Conservation (phyloP, 306 rosid species). For the Gastrolobium villosum region DNA sequence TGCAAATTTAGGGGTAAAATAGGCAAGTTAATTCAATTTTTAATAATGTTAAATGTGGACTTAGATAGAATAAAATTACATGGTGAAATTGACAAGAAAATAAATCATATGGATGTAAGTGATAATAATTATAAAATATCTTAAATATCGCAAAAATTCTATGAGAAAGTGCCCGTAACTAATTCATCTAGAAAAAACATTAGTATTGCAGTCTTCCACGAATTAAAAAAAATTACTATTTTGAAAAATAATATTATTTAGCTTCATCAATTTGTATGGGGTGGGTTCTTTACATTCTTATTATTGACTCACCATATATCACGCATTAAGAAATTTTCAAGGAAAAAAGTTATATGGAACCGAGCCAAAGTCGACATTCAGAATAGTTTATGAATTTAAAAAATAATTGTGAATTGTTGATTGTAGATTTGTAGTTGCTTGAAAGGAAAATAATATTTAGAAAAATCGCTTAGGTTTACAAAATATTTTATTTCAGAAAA, state of each 20-base stretch:
- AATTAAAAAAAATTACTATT: too few relatives aligned
- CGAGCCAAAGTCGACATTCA: neutral
- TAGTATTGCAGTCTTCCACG: too few relatives aligned
- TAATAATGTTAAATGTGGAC: too few relatives aligned
- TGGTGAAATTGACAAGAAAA: too few relatives aligned
- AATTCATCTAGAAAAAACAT: too few relatives aligned
- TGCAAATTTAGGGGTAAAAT: neutral
- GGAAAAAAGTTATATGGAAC: neutral
- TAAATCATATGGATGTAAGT: too few relatives aligned
- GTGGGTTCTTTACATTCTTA: neutral
- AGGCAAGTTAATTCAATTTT: too few relatives aligned
- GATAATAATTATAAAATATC: too few relatives aligned
- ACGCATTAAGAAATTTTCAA: neutral
- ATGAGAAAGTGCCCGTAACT: too few relatives aligned
- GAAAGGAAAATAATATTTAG: neutral
- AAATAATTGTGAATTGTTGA: neutral
- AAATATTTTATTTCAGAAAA: neutral
- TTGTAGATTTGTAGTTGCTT: neutral
- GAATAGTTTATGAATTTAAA: neutral
- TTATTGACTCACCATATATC: neutral
- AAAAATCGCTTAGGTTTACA: neutral
- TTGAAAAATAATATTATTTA: neutral
- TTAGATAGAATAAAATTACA: too few relatives aligned
- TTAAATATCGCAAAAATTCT: too few relatives aligned
- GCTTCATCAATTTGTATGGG: neutral